Percentiles rank a stretch among this genome's conserved stretches.
Conservation (phyloP, 129 eudicot species). For the Oenanthe sinensis region DNA sequence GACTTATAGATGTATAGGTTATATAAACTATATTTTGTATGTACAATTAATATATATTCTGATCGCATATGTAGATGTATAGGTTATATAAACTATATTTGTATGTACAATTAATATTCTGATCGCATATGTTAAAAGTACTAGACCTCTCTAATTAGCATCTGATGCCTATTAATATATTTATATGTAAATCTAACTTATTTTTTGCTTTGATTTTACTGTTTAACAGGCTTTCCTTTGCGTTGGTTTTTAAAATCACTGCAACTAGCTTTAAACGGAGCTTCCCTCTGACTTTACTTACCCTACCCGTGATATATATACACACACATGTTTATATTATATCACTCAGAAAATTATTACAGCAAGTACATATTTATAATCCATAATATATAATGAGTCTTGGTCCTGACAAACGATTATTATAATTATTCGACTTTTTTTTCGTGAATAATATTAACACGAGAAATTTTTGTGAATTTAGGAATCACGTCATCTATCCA, state of each 20-base stretch:
- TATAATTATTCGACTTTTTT: no score
- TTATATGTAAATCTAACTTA: no score
- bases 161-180: not conserved
- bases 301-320: constrained; percentile 3
- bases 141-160: not conserved
- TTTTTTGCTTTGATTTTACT: not conserved
- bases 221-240: constrained; percentile 25
- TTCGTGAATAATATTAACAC: no score
- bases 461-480: no score
- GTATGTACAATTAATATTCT: not conserved
- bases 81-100: not conserved
- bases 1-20: not conserved
- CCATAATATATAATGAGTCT: no score
- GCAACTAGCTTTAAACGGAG: constrained; percentile 21
- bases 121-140: not conserved
- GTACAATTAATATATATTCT: not conserved
- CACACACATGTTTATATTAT: no score
- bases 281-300: constrained; percentile 8
- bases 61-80: not conserved
- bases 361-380: no score
- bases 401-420: no score
- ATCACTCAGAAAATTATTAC: no score
- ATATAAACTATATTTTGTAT: not conserved
- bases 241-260: constrained; percentile 31
- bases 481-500: no score